Evolutionary conservation across 805 yeast genomes (phyloP).

Genomic region (Dipodascus geniculatus): DNA sequence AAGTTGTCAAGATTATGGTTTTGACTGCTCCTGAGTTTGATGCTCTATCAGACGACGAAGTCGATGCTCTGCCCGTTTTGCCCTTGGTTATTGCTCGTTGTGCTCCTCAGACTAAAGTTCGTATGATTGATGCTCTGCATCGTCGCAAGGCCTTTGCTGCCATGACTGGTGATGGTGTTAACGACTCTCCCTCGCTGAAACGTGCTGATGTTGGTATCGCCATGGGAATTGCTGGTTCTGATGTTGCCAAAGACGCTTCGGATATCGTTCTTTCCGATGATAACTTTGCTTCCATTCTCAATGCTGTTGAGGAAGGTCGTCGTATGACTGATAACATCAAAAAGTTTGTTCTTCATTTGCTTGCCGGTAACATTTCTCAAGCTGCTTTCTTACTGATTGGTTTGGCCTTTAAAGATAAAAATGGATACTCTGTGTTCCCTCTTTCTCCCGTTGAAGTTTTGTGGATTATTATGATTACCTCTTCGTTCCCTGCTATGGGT

Average conservation of each 20-base stretch:
- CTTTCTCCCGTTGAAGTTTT: conserved; percentile 69
- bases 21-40: conserved; percentile 71
- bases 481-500: conserved; percentile 80
- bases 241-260: conserved; percentile 76
- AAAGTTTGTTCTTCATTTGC: conserved; percentile 61
- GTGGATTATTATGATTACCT: conserved; percentile 69
- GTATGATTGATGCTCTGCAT: conserved; percentile 69
- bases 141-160: conserved; percentile 55
- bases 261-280: conserved; percentile 69
- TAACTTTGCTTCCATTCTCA: conserved; percentile 67
- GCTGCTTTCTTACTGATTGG: conserved; percentile 61
- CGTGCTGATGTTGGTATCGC: conserved; percentile 76
- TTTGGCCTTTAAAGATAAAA: conserved; percentile 51
- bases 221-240: conserved; percentile 73
- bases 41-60: conserved; percentile 41
- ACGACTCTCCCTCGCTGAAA: conserved; percentile 68
- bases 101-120: conserved; percentile 72
- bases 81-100: conserved; percentile 76
- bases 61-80: conserved; percentile 52
- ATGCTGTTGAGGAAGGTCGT: conserved; percentile 72
- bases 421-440: conserved; percentile 67
- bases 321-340: conserved; percentile 70
- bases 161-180: conserved; percentile 80
- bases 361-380: conserved; percentile 64
- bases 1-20: conserved; percentile 50